These are phyloP conservation scores for Beauveria bassiana DNA, from an alignment of 2,329 filamentous ascomycete genomes.

Conservation along the genomic window DNA sequence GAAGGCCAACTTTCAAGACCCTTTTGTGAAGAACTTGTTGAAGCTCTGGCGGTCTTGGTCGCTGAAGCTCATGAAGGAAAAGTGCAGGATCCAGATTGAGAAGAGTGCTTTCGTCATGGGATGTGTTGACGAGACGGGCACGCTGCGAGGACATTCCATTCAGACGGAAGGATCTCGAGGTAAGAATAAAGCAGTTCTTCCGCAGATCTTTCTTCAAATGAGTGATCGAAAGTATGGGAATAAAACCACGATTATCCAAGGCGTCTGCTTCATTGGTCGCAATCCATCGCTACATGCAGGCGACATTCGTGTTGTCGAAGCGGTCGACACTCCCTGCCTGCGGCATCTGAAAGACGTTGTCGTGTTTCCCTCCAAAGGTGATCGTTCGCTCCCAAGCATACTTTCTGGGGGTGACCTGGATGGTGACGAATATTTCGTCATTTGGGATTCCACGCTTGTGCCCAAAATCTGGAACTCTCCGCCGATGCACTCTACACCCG, in stretches of 20 bases:
- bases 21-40: slow-evolving; percentile 73
- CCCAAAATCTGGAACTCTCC: slow-evolving; percentile 61
- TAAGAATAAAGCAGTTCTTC: slow-evolving; percentile 48
- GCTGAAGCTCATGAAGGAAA: slow-evolving; percentile 85
- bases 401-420: slow-evolving; percentile 93
- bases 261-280: slow-evolving; percentile 74
- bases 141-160: slow-evolving; percentile 63
- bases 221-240: slow-evolving; percentile 46
- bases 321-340: slow-evolving; percentile 67
- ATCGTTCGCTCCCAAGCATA: slow-evolving; percentile 84
- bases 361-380: slow-evolving; percentile 76
- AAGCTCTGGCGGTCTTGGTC: slow-evolving; percentile 84
- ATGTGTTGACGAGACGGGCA: slow-evolving; percentile 76
- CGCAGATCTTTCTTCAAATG: slow-evolving; percentile 86
- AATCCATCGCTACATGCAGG: slow-evolving; percentile 93
- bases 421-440: slow-evolving; percentile 89
- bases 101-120: slow-evolving; percentile 83
- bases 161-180: slow-evolving; percentile 30
- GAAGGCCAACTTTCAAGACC: slow-evolving; percentile 74
- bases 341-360: slow-evolving; percentile 76
- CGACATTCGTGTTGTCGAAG: slow-evolving; percentile 80
- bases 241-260: slow-evolving; percentile 59
- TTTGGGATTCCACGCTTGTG: slow-evolving; percentile 76
- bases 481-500: slow-evolving; percentile 69
- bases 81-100: slow-evolving; percentile 75